phyloP scores from a whole-genome alignment of 2,329 filamentous ascomycete species.

The Trichoderma simmonsii region DNA sequence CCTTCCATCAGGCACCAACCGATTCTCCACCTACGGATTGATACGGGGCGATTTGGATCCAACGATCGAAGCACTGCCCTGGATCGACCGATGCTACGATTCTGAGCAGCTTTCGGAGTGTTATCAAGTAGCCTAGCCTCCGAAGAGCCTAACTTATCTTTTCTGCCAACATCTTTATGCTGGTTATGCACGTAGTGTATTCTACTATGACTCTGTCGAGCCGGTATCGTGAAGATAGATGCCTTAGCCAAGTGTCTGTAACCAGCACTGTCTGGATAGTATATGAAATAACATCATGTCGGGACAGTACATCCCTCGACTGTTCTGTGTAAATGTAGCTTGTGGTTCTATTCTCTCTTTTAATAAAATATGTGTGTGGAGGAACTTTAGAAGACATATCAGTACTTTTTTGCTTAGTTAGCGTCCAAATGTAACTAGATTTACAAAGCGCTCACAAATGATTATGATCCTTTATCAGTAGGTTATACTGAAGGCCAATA shows the following conservation, averaged over 20 bases:
- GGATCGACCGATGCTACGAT: neutral
- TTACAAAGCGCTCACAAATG: too few species aligned
- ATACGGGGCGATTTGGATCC: neutral
- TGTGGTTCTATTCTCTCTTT: too few species aligned
- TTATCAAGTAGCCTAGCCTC: neutral
- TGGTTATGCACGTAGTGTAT: neutral
- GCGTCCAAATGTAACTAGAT: too few species aligned
- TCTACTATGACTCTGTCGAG: neutral
- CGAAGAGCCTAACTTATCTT: neutral
- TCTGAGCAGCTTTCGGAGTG: neutral
- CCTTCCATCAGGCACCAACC: neutral
- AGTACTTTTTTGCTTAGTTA: too few species aligned
- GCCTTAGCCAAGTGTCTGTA: neutral
- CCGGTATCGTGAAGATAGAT: neutral
- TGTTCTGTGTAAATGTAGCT: too few species aligned
- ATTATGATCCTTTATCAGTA: too few species aligned
- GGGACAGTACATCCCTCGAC: neutral
- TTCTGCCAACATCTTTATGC: neutral
- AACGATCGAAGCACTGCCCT: neutral
- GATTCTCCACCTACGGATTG: neutral
- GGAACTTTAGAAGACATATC: too few species aligned
- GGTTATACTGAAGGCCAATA: too few species aligned
- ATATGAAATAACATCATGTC: neutral
- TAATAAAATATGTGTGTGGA: too few species aligned
- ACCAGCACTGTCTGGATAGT: neutral